Evolutionary conservation across 306 rosid species (phyloP), one percentile per base, ranked within the genome.

Genomic region (Quercus robur): DNA sequence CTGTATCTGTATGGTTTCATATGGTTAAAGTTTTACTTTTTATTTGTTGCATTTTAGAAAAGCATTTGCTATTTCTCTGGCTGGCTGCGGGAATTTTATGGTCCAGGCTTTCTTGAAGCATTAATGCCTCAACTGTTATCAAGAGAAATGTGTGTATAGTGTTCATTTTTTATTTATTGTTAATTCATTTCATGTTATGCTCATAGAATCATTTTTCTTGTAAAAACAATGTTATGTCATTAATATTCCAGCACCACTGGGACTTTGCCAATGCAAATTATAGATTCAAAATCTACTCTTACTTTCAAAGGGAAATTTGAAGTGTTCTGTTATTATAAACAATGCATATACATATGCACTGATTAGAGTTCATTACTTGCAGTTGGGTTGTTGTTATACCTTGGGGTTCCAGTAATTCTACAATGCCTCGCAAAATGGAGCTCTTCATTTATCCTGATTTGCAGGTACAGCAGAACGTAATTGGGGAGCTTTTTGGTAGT

Each of bases 351-450:
- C 3, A 2, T 26, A 51, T 18, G 11, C 28, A 46, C 63, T 26
- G 44, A 73, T 73, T 13, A 3, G 6, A 23, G 20, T 51, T 56
- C 19, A 17, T 74, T 44, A 8, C 78, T 19, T 74, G 68, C 78
- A 80, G 83, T 64, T 80, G 83, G 83, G 83, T 73, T 51, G 79
- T 75, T 55, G 79, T 75, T 56, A 35, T 67, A 55, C 84, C 84
- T 23, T 41, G 44, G 38, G 75, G 62, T 56, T 58, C 70, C 31
- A 26, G 25, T 67, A 46, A 74, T 52, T 73, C 30, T 63, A 38
- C 35, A 52, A 13, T 1, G 75, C 59, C 80, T 54, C 46, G 4
- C 23, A 75, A 81, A 57, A 75, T 81, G 80, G 80, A 81, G 79
- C 84, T 81, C 30, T 35, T 9, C 19, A 58, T 75, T 19, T 75